Conservation (phyloP, 1,284 basidiomycete genomes). For the Boletus albobrunnescens region DNA sequence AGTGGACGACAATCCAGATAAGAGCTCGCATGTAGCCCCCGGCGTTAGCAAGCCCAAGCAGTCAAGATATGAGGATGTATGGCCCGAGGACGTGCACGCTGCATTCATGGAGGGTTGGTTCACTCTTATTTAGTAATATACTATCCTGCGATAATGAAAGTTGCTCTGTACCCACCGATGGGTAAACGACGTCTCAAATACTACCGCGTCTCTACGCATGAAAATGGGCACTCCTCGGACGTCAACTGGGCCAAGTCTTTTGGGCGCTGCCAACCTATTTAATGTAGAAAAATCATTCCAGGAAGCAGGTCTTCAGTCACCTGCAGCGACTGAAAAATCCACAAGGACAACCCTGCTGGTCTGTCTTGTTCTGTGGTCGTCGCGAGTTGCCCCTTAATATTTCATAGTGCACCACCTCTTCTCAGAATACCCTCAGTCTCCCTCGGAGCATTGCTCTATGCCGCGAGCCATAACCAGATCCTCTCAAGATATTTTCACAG, state of each 20-base stretch:
- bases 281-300: conserved; percentile 34
- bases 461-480: conserved; percentile 2
- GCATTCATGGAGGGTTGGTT: conserved; percentile 36
- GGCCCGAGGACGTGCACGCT: conserved; percentile 35
- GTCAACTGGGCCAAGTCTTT: conserved; percentile 27
- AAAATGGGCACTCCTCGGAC: conserved; percentile 10
- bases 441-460: conserved; percentile 11
- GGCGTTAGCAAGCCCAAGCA: conserved; percentile 24
- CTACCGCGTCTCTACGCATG: conserved; percentile 24
- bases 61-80: conserved; percentile 34
- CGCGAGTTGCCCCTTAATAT: background rate
- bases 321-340: conserved; percentile 33
- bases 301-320: conserved; percentile 34
- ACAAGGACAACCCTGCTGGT: conserved; percentile 31
- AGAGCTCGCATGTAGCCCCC: background rate
- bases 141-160: conserved; percentile 9
- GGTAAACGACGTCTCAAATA: conserved; percentile 35
- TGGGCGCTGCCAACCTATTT: conserved; percentile 34
- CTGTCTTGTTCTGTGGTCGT: conserved; percentile 9
- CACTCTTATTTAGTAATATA: background rate
- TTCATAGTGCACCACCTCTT: conserved; percentile 26
- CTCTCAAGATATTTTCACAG: conserved; percentile 14
- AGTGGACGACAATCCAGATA: conserved; percentile 4
- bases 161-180: conserved; percentile 35
- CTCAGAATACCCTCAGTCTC: conserved; percentile 21